Conservation (phyloP, 805 yeast species). For the Suhomyces faveliae region DNA sequence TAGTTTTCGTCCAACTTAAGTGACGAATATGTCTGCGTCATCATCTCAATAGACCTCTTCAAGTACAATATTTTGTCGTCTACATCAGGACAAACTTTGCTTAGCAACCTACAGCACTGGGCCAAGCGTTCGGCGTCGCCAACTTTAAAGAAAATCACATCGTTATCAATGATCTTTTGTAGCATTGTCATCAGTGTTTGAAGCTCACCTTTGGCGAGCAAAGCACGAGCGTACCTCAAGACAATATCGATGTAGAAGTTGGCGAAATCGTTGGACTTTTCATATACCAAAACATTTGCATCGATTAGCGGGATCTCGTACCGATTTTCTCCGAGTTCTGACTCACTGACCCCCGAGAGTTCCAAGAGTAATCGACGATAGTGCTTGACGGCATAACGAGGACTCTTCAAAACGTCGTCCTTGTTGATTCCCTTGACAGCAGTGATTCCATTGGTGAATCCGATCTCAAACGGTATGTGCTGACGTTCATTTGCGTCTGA, state of each 20-base stretch:
- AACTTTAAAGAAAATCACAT: slow-evolving; percentile 33
- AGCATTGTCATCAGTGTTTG: slow-evolving; percentile 29
- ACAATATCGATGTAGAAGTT: slow-evolving; percentile 45
- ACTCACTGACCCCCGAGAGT: slow-evolving; percentile 28
- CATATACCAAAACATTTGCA: slow-evolving; percentile 27
- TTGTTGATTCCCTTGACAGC: slow-evolving; percentile 44
- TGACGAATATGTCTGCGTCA: slow-evolving; percentile 26
- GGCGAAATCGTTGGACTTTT: slow-evolving; percentile 31
- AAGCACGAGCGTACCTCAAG: slow-evolving; percentile 38
- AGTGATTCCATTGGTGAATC: slow-evolving; percentile 30
- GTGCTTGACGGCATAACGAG: slow-evolving; percentile 44
- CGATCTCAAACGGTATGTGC: slow-evolving; percentile 39
- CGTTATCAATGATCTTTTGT: slow-evolving; percentile 31
- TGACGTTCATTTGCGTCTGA: slow-evolving; percentile 40
- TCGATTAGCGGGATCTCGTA: slow-evolving; percentile 37
- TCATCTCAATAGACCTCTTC: slow-evolving; percentile 32
- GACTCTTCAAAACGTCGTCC: slow-evolving; percentile 42
- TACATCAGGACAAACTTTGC: slow-evolving; percentile 21
- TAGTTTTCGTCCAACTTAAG: slow-evolving; percentile 23
- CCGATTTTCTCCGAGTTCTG: slow-evolving; percentile 20
- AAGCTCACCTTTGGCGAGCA: slow-evolving; percentile 40
- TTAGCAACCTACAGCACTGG: slow-evolving; percentile 38
- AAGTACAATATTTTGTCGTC: slow-evolving; percentile 26
- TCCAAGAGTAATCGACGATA: slow-evolving; percentile 38
- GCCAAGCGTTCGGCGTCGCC: slow-evolving; percentile 43